Evolutionary conservation across 2,329 filamentous ascomycete genomes (phyloP).

Genomic region (Acrocalymma vagum): DNA sequence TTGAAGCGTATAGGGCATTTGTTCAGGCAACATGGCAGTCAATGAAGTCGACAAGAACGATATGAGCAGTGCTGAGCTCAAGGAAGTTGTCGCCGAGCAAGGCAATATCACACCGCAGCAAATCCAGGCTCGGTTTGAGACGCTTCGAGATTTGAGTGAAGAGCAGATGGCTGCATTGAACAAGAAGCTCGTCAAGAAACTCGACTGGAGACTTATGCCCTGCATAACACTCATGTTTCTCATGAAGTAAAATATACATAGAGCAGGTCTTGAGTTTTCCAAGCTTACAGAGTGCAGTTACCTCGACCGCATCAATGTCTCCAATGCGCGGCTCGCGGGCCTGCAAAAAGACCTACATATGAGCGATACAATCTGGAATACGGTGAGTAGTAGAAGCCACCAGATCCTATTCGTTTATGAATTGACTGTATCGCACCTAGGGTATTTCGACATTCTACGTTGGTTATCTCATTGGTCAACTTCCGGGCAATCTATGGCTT

Average conservation of each 20-base stretch:
- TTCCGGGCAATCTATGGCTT: conserved; percentile 58
- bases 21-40: conserved; percentile 16
- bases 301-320: conserved; percentile 51
- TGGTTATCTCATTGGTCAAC: conserved; percentile 56
- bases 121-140: conserved; percentile 36
- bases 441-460: conserved; percentile 57
- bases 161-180: conserved; percentile 37
- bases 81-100: conserved; percentile 16
- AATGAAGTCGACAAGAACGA: conserved; percentile 17
- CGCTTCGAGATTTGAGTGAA: conserved; percentile 29
- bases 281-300: conserved; percentile 34
- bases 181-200: conserved; percentile 31
- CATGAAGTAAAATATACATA: conserved; percentile 41
- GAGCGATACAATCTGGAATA: conserved; percentile 44
- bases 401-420: too few species aligned
- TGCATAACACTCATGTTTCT: conserved; percentile 42
- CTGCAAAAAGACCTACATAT: conserved; percentile 46
- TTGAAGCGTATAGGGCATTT: not conserved
- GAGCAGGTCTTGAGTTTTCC: not conserved
- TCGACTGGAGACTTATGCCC: conserved; percentile 41
- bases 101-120: conserved; percentile 31
- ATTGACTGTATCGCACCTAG: too few species aligned
- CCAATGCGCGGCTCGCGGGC: conserved; percentile 49
- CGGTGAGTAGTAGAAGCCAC: too few species aligned
- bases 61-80: conserved; percentile 23